Evolutionary conservation across 2,329 filamentous ascomycete species (phyloP).

Genomic region (Metarhizium robertsii): DNA sequence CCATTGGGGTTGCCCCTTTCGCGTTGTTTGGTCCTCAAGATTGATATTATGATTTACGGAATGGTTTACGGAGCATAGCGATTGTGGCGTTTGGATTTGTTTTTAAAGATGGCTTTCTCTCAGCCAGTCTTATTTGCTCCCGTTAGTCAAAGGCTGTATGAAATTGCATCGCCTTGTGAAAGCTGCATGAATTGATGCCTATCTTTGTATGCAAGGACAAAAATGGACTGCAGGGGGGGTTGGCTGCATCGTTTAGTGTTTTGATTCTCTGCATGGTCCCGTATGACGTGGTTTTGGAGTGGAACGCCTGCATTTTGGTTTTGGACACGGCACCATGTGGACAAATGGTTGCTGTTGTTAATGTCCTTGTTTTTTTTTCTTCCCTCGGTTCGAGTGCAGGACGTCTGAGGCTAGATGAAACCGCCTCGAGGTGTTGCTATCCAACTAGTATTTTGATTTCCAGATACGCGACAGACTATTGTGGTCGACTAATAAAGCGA

Average conservation of each 20-base stretch:
- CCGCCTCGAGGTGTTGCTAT: not conserved
- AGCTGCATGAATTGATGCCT: not conserved
- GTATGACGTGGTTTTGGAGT: not conserved
- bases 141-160: not conserved
- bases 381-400: not conserved
- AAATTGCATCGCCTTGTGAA: not conserved
- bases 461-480: not conserved
- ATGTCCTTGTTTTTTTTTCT: not conserved
- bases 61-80: slow-evolving; percentile 30
- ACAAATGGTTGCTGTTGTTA: not conserved
- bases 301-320: not conserved
- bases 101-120: not conserved
- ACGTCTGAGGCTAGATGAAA: not conserved
- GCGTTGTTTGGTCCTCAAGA: slow-evolving; percentile 9
- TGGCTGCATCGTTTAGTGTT: not conserved
- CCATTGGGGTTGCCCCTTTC: not conserved
- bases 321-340: not conserved
- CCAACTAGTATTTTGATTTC: not conserved
- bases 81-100: slow-evolving; percentile 23
- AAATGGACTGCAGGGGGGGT: not conserved
- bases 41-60: slow-evolving; percentile 10
- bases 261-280: not conserved
- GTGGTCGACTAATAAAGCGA: not conserved
- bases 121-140: not conserved
- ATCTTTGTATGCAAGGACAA: not conserved